Evolutionary conservation across 441 rosid species (phyloP).

Genomic region (Omphalea diandra): DNA sequence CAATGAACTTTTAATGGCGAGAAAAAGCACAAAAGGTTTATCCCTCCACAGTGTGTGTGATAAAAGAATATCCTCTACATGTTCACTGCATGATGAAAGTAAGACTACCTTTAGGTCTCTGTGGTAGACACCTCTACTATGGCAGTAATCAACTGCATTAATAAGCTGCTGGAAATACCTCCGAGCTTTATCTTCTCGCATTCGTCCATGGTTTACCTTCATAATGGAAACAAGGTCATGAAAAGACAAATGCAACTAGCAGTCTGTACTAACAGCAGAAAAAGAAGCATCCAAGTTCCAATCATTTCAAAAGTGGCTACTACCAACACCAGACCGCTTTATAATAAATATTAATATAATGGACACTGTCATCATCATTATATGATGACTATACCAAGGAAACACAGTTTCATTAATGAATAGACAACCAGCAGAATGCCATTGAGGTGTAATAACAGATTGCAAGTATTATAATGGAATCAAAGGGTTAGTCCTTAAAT

Average conservation of each 20-base stretch:
- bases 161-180: slow-evolving; percentile 95
- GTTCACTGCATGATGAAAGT: slow-evolving; percentile 1
- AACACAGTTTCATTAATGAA: not conserved
- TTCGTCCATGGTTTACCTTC: slow-evolving; percentile 86
- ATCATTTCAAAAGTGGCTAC: not conserved
- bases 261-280: not conserved
- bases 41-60: not conserved
- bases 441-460: not conserved
- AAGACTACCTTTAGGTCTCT: slow-evolving; percentile 81
- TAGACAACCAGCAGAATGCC: not conserved
- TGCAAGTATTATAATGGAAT: not conserved
- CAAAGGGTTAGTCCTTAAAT: not conserved
- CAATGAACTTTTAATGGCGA: not conserved
- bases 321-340: not conserved
- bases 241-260: slow-evolving; percentile 5
- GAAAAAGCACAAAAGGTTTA: slow-evolving; percentile 8
- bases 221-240: slow-evolving; percentile 10
- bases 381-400: not conserved
- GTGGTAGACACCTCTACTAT: slow-evolving; percentile 96
- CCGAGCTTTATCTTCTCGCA: slow-evolving; percentile 88
- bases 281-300: not conserved
- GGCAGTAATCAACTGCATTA: slow-evolving; percentile 92
- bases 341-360: not conserved
- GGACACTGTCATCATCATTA: too few relatives aligned
- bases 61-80: slow-evolving; percentile 1